Evolutionary conservation across 805 yeast species (phyloP).

Genomic region (Cyberlindnera petersonii): DNA sequence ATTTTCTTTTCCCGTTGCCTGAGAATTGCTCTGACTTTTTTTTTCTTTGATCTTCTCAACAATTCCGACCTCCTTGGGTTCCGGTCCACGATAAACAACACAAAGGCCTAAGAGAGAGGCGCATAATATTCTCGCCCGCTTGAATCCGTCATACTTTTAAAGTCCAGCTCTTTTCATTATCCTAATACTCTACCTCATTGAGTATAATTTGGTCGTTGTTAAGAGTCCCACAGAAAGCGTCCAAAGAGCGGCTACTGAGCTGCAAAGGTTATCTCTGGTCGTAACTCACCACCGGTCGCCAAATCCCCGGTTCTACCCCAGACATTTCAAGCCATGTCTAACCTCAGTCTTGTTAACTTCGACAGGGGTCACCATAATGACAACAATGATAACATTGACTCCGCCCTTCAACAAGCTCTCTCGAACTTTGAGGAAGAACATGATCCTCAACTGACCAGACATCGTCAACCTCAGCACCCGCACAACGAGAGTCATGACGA

Average conservation of each 20-base stretch:
- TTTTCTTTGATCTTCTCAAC: too few species aligned
- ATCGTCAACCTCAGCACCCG: too few species aligned
- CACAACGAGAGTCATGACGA: too few species aligned
- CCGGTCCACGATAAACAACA: too few species aligned
- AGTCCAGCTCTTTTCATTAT: too few species aligned
- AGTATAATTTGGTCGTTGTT: neutral
- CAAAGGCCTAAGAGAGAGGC: too few species aligned
- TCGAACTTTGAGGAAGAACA: slow-evolving; percentile 8
- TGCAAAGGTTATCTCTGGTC: slow-evolving; percentile 1
- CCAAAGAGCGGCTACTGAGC: neutral
- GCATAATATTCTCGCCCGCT: too few species aligned
- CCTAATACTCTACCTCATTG: too few species aligned
- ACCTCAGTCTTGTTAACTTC: slow-evolving; percentile 12
- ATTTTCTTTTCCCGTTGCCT: too few species aligned
- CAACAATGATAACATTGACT: slow-evolving; percentile 14
- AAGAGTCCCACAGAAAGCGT: neutral
- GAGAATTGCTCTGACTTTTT: too few species aligned
- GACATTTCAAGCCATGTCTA: slow-evolving; percentile 8
- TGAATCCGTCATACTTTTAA: too few species aligned
- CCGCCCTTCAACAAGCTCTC: slow-evolving; percentile 14
- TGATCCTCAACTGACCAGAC: slow-evolving; percentile 3
- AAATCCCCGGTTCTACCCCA: slow-evolving; percentile 5
- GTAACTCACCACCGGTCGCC: slow-evolving; percentile 3
- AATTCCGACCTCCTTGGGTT: too few species aligned
- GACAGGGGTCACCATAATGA: slow-evolving; percentile 9